Base-by-base conservation (phyloP, 768 basidiomycete genomes). In the Asterophora parasitica region DNA sequence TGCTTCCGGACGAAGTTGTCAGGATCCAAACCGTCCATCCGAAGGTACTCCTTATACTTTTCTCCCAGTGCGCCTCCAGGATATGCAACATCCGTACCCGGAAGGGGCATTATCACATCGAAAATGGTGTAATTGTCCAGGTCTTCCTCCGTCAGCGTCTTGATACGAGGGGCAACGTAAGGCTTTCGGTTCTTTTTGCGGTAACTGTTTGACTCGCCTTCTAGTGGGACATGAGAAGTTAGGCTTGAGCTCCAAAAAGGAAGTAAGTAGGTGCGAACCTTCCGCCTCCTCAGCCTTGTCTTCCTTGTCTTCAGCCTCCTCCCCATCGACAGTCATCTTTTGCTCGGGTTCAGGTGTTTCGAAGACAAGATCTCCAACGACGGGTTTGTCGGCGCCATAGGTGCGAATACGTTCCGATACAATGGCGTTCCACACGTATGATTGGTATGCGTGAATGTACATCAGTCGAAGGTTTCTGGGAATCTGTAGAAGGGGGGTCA, bases 371-470 rank as follows among this genome's bases (percentile, higher is more conserved):
- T 99, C 96, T 1, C 96, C 96, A 5, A 81, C 80, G 37, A 93
- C 75, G 1, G 91, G 83, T 50, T 77, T 75, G 42, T 85, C 78
- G 42, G 77, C 69, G 26, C 94, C 92, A 58, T 83, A 83, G 40
- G 75, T 73, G 50, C 81, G 82, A 59, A 98, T 83, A 10, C 96
- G 86, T 66, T 97, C 92, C 3, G 94, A 97, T 33, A 94, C 91
- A 47, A 97, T 85, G 39, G 92, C 83, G 66, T 99, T 99, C 95
- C 95, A 99, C 28, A 98, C 85, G 58, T 97, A 99, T 12, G 91
- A 94, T 65, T 99, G 96, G 63, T 97, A 99, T 26, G 94, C 94
- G 65, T 99, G 96, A 46, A 97, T 83, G 64, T 98, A 99, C 90
- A 99, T 97, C 54, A 96, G 70, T 42, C 96, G 80, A 50, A 99